Percentiles rank a stretch among this genome's conserved stretches.
phyloP scores from a whole-genome alignment of 768 basidiomycete species.

The Chalciporus pseudorubinellus region DNA sequence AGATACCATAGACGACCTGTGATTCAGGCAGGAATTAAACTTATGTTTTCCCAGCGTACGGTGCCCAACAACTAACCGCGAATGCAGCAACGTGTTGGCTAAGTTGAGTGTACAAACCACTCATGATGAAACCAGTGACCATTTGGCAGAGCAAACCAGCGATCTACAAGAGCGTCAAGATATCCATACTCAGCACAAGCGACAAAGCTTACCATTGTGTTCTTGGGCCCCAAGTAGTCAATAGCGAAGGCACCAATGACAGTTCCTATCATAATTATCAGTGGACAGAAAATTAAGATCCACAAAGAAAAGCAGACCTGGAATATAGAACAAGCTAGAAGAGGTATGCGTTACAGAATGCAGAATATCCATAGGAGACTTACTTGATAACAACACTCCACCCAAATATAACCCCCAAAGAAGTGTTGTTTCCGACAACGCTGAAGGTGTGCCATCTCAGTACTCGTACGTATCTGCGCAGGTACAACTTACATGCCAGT shows the following conservation, averaged over 20 bases:
- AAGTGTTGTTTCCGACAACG: constrained; percentile 51
- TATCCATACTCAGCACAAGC: not conserved
- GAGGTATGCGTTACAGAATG: constrained; percentile 4
- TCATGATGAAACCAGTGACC: constrained; percentile 85
- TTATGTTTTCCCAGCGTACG: not conserved
- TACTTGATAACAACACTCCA: constrained; percentile 88
- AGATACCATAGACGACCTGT: constrained; percentile 85
- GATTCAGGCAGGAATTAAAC: not conserved
- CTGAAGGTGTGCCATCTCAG: constrained; percentile 33
- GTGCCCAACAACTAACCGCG: constrained; percentile 55
- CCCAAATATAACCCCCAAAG: constrained; percentile 67
- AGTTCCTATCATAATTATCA: constrained; percentile 41
- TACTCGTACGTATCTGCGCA: not conserved
- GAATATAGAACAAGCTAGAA: constrained; percentile 61
- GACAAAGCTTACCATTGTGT: constrained; percentile 64
- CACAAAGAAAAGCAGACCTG: constrained; percentile 33
- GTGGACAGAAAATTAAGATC: constrained; percentile 4
- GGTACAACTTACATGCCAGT: constrained; percentile 49
- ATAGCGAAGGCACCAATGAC: constrained; percentile 72
- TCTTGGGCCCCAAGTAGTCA: constrained; percentile 73
- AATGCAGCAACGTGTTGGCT: constrained; percentile 68
- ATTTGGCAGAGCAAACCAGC: constrained; percentile 65
- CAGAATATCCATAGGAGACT: constrained; percentile 15
- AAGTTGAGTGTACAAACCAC: constrained; percentile 69
- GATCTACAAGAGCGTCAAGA: constrained; percentile 43